Evolutionary conservation across 2,329 filamentous ascomycete species (phyloP), one percentile per base, ranked within the genome.

Genomic region (Coniochaeta pulveracea): DNA sequence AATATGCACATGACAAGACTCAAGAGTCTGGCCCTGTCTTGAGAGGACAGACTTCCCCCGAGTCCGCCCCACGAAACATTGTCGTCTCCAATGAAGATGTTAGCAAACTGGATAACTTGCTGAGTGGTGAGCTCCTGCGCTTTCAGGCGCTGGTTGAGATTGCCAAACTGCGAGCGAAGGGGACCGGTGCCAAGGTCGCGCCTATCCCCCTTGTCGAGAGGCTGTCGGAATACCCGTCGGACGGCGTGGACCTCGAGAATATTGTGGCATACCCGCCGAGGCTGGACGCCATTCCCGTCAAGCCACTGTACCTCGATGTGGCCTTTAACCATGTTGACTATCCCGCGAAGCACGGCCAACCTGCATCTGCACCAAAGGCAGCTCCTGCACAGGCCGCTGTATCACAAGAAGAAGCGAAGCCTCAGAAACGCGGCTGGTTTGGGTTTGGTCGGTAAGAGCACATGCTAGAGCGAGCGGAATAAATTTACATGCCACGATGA

Each of bases 301-400:
- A 98, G 63, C 91, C 91, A 18, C 68, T 96, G 21, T 96, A 96
- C 66, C 74, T 96, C 38, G 91, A 98, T 51, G 80, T 94, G 6
- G 91, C 91, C 8, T 98, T 85, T 83, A 96, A 96, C 54, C 96
- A 95, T 53, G 88, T 98, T 40, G 76, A 85, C 31, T 98, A 98
- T 51, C 86, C 88, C 0, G 77, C 76, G 21, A 75, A 75, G 45
- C 44, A 56, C 19, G 50, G 24, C 14, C 28, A 35, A 30, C 27
- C 22, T 3, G 36, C 23, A 12, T 24, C 21, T 22, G 21, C 26
- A 9, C 16, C 37, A 38, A 29, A 29, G 19, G 19, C 26, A 28
- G 22, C 36, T n/a, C 31, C 26, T 33, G 40, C 34, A 14, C 37
- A 33, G 23, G 44, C 42, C 6, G 41, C 44, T 16, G 40, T 46